A percentile compares a stretch with the other conserved stretches of the same genome.
phyloP scores from a whole-genome alignment of 1,284 basidiomycete genomes.

The Pyrrhoderma lamaoense region DNA sequence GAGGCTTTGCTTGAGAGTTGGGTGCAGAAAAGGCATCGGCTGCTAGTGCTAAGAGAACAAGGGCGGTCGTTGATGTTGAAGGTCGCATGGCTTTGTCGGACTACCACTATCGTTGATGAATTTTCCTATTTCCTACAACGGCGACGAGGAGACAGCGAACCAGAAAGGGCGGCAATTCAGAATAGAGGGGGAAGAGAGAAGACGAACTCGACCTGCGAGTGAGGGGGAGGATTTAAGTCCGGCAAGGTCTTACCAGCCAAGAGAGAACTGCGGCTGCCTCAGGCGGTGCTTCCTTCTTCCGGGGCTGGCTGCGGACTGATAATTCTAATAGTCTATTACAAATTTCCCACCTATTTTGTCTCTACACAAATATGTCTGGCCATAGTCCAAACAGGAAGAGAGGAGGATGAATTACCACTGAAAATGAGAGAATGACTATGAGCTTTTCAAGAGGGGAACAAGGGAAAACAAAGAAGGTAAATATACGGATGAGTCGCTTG shows the following conservation, averaged over 20 bases:
- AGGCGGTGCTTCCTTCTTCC: background rate
- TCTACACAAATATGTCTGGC: too few relatives aligned
- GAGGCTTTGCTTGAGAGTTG: background rate
- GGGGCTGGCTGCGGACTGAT: background rate
- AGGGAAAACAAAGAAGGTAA: too few relatives aligned
- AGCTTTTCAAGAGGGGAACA: too few relatives aligned
- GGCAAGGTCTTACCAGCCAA: slow-evolving; percentile 1
- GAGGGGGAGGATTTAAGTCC: slow-evolving; percentile 2
- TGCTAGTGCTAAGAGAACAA: slow-evolving; percentile 13
- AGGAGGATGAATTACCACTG: too few relatives aligned
- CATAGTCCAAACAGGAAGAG: too few relatives aligned
- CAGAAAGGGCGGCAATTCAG: background rate
- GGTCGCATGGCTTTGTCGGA: slow-evolving; percentile 4
- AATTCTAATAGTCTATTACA: too few relatives aligned
- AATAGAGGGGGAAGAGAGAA: background rate
- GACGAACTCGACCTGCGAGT: slow-evolving; percentile 15
- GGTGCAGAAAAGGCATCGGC: slow-evolving; percentile 8
- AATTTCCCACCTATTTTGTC: too few relatives aligned
- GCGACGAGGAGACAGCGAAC: background rate
- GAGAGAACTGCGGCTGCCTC: background rate
- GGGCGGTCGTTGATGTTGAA: background rate
- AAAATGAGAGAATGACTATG: too few relatives aligned
- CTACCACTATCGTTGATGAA: background rate
- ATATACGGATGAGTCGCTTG: too few relatives aligned
- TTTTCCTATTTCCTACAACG: background rate